Evolutionary conservation across 2,329 filamentous ascomycete species (phyloP).

Genomic region (Botrytis squamosa): DNA sequence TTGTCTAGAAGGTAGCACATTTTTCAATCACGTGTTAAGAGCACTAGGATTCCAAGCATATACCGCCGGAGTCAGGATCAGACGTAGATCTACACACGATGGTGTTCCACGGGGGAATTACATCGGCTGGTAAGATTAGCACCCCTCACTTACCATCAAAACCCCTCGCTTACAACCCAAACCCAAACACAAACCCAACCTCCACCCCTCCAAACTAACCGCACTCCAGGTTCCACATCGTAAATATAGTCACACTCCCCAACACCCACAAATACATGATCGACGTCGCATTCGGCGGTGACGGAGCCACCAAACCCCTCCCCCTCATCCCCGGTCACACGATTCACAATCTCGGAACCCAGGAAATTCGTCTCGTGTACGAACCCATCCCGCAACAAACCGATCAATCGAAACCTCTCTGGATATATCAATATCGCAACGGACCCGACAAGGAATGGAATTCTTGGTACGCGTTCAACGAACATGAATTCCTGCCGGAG

Average conservation of each 20-base stretch:
- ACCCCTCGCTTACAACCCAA: neutral
- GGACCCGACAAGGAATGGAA: constrained; percentile 52
- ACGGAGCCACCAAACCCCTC: constrained; percentile 58
- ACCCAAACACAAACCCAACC: neutral
- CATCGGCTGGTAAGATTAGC: constrained; percentile 32
- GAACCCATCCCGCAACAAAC: constrained; percentile 49
- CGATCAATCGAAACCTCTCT: constrained; percentile 49
- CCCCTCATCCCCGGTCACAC: constrained; percentile 46
- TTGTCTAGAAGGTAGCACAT: constrained; percentile 57
- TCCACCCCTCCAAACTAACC: neutral
- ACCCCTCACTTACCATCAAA: neutral
- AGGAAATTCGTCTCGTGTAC: constrained; percentile 54
- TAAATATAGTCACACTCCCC: constrained; percentile 57
- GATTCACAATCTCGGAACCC: constrained; percentile 48
- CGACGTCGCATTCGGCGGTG: constrained; percentile 65
- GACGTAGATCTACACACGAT: constrained; percentile 25
- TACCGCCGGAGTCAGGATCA: constrained; percentile 46
- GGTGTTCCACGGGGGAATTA: constrained; percentile 33
- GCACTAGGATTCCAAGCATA: constrained; percentile 55
- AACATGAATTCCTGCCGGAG: constrained; percentile 59
- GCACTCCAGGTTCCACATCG: constrained; percentile 51
- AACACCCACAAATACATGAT: constrained; percentile 49
- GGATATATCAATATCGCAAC: constrained; percentile 63
- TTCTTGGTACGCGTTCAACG: constrained; percentile 63
- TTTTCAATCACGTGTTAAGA: constrained; percentile 54